These are phyloP conservation scores for Ceratobasidium sp. DNA, from an alignment of 1,284 basidiomycete species.

Conservation along the genomic window DNA sequence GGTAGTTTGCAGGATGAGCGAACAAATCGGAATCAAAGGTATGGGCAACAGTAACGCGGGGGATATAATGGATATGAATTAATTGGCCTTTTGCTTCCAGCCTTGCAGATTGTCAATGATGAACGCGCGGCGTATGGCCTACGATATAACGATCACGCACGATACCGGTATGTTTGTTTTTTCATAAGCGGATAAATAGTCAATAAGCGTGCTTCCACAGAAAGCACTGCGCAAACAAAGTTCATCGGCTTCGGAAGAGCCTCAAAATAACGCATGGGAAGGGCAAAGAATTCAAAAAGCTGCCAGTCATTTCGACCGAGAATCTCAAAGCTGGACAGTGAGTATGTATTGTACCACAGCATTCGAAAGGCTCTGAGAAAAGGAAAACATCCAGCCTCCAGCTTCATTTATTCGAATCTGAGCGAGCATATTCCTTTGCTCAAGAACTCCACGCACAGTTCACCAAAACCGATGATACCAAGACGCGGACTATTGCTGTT, in stretches of 20 bases:
- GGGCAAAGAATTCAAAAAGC: slow-evolving; percentile 87
- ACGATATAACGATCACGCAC: slow-evolving; percentile 84
- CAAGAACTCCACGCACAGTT: slow-evolving; percentile 75
- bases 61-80: no score
- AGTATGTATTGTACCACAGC: slow-evolving; percentile 49
- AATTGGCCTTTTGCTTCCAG: no score
- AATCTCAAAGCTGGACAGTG: slow-evolving; percentile 81
- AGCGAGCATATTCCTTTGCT: slow-evolving; percentile 90
- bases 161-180: slow-evolving; percentile 72
- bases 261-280: slow-evolving; percentile 89
- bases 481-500: slow-evolving; percentile 75
- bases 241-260: slow-evolving; percentile 84
- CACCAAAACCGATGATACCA: slow-evolving; percentile 60
- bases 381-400: slow-evolving; percentile 64
- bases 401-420: slow-evolving; percentile 85
- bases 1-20: slow-evolving; percentile 2
- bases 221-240: slow-evolving; percentile 89
- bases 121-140: slow-evolving; percentile 91
- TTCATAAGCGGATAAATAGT: neutral
- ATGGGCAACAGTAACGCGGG: no score
- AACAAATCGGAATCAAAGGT: neutral
- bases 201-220: slow-evolving; percentile 53
- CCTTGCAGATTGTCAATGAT: slow-evolving; percentile 83
- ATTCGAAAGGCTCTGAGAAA: neutral
- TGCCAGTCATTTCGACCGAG: slow-evolving; percentile 68